Conservation (phyloP, 2,329 filamentous ascomycete species). For the Cytospora leucostoma region DNA sequence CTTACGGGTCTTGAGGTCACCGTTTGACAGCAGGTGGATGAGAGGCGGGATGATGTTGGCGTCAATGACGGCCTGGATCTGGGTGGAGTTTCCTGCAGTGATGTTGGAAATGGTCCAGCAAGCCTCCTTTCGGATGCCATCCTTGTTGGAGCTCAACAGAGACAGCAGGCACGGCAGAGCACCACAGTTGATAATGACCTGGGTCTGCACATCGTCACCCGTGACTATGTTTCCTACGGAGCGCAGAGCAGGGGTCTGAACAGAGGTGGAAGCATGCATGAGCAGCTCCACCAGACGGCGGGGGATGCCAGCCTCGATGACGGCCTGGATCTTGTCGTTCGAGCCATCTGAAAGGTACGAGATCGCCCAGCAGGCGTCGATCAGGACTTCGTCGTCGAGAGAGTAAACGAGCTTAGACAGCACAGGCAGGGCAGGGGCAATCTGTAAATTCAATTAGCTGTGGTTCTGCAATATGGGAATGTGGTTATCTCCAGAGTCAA, state of each 20-base stretch:
- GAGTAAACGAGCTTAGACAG: conserved; percentile 98
- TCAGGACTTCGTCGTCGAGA: conserved; percentile 95
- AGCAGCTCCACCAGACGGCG: conserved; percentile 94
- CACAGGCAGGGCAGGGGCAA: conserved; percentile 90
- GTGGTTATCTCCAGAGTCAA: conserved; percentile 1
- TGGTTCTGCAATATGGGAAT: neutral
- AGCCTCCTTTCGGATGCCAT: conserved; percentile 97
- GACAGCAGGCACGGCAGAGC: conserved; percentile 90
- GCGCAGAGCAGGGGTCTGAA: conserved; percentile 94
- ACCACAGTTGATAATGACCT: conserved; percentile 99
- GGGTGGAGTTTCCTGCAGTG: conserved; percentile 94
- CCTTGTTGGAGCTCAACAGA: conserved; percentile 93
- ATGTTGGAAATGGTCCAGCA: conserved; percentile 99
- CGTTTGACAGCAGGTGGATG: conserved; percentile 93
- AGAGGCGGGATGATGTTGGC: conserved; percentile 95
- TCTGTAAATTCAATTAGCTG: conserved; percentile 54
- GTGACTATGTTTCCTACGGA: conserved; percentile 99
- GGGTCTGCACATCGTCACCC: conserved; percentile 96
- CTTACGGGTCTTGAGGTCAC: conserved; percentile 98
- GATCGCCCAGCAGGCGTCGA: conserved; percentile 99
- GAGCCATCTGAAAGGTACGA: conserved; percentile 97
- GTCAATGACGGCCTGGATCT: conserved; percentile 96
- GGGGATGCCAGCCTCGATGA: conserved; percentile 97
- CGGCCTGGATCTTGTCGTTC: conserved; percentile 99
- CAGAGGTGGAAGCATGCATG: conserved; percentile 97